Evolutionary conservation across 768 basidiomycete genomes (phyloP).

Genomic region (Cytidiella melzeri): DNA sequence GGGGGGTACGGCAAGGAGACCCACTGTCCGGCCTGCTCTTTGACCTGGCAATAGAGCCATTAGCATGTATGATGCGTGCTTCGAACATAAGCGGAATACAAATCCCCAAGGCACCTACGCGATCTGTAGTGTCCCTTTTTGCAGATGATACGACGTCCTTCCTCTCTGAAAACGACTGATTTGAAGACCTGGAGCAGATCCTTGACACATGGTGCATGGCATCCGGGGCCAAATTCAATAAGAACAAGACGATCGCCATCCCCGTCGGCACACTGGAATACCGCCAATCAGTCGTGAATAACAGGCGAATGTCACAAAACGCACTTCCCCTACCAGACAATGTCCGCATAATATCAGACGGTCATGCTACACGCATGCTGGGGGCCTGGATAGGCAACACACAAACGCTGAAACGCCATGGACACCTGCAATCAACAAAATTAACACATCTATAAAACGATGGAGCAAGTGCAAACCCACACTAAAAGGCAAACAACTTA

Average conservation of each 20-base stretch:
- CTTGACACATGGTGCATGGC: constrained; percentile 8
- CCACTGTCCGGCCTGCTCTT: constrained; percentile 18
- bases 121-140: constrained; percentile 30
- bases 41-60: constrained; percentile 16
- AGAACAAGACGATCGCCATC: background rate
- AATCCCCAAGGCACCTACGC: constrained; percentile 11
- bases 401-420: background rate
- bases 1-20: constrained; percentile 20
- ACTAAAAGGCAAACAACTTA: constrained; percentile 12
- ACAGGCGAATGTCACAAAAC: background rate
- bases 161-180: constrained; percentile 1
- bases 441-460: background rate
- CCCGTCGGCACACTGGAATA: background rate
- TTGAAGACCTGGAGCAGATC: background rate
- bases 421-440: constrained; percentile 7
- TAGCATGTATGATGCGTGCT: constrained; percentile 7
- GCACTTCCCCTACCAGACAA: background rate
- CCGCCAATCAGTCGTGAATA: background rate
- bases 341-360: background rate
- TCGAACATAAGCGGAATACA: constrained; percentile 7
- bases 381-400: constrained; percentile 17
- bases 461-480: constrained; percentile 11
- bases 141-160: constrained; percentile 37
- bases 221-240: constrained; percentile 3
- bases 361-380: constrained; percentile 6